These are phyloP conservation scores for Seminavis robusta DNA, from an alignment of 108 stramenopile genomes.

Conservation along the genomic window DNA sequence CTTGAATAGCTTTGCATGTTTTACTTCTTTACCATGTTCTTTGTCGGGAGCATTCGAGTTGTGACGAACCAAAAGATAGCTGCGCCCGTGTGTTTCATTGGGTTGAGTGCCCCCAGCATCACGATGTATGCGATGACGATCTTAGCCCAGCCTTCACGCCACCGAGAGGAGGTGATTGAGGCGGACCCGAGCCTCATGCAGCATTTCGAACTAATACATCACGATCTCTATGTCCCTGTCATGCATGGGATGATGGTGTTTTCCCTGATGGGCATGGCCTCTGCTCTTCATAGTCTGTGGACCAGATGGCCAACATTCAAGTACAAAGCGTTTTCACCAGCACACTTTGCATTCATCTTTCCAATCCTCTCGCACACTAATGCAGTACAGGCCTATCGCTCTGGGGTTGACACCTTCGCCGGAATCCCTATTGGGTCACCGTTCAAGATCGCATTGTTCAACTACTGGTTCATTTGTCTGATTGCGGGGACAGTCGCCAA, in stretches of 20 bases:
- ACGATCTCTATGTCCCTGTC: slow-evolving; percentile 44
- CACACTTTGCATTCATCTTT: slow-evolving; percentile 64
- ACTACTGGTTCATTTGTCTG: slow-evolving; percentile 45
- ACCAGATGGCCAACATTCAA: slow-evolving; percentile 40
- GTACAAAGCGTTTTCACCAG: slow-evolving; percentile 51
- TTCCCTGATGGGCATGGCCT: slow-evolving; percentile 43
- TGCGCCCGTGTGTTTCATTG: slow-evolving; percentile 59
- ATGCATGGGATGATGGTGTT: slow-evolving; percentile 47
- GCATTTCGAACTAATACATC: slow-evolving; percentile 31
- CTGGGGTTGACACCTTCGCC: slow-evolving; percentile 45
- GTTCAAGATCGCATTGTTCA: slow-evolving; percentile 19
- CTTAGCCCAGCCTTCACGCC: slow-evolving; percentile 50
- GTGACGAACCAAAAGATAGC: slow-evolving; percentile 48
- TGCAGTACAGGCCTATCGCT: slow-evolving; percentile 59
- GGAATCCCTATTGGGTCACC: slow-evolving; percentile 22
- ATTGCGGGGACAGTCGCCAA: slow-evolving; percentile 39
- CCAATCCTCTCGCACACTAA: slow-evolving; percentile 60
- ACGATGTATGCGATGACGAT: slow-evolving; percentile 54
- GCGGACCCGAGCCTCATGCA: background rate
- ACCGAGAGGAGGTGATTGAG: slow-evolving; percentile 23
- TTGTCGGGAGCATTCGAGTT: slow-evolving; percentile 32
- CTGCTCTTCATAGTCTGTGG: slow-evolving; percentile 47
- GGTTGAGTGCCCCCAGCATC: slow-evolving; percentile 51
- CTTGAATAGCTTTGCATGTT: too few relatives aligned
- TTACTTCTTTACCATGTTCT: slow-evolving; percentile 23